These are phyloP conservation scores for Bauhinia variegata DNA, from an alignment of 306 rosid genomes.

Conservation along the genomic window DNA sequence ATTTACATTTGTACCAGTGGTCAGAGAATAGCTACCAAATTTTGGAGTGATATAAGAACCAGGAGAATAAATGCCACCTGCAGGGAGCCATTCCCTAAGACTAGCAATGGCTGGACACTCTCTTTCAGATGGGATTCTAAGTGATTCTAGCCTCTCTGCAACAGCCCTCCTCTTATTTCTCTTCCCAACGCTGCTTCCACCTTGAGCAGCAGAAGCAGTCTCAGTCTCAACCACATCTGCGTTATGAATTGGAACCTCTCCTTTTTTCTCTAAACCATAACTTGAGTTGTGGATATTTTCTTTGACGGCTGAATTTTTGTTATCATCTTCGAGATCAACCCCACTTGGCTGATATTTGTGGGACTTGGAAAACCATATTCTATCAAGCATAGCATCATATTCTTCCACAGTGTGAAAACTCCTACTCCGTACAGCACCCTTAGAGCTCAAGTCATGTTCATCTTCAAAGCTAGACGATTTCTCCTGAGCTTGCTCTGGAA, in stretches of 20 bases:
- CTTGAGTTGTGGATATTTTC: constrained; percentile 15
- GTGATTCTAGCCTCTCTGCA: constrained; percentile 50
- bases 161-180: constrained; percentile 49
- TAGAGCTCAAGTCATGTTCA: constrained; percentile 25
- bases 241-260: constrained; percentile 31
- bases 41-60: constrained; percentile 56
- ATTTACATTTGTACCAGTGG: constrained; percentile 13
- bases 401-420: constrained; percentile 62
- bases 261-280: constrained; percentile 25
- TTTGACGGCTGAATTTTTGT: constrained; percentile 29
- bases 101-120: constrained; percentile 46
- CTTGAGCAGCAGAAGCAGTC: constrained; percentile 7
- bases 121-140: constrained; percentile 41
- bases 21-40: constrained; percentile 48
- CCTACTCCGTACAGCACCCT: constrained; percentile 24
- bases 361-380: constrained; percentile 23
- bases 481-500: constrained; percentile 38
- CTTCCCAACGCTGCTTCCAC: constrained; percentile 22
- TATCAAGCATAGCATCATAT: constrained; percentile 42
- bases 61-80: constrained; percentile 44
- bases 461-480: constrained; percentile 35
- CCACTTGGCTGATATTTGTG: constrained; percentile 23
- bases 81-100: constrained; percentile 49
- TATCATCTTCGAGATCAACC: constrained; percentile 29
- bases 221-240: not conserved